Conservation (phyloP, 2,329 filamentous ascomycete genomes). For the Kalmusia sp. region DNA sequence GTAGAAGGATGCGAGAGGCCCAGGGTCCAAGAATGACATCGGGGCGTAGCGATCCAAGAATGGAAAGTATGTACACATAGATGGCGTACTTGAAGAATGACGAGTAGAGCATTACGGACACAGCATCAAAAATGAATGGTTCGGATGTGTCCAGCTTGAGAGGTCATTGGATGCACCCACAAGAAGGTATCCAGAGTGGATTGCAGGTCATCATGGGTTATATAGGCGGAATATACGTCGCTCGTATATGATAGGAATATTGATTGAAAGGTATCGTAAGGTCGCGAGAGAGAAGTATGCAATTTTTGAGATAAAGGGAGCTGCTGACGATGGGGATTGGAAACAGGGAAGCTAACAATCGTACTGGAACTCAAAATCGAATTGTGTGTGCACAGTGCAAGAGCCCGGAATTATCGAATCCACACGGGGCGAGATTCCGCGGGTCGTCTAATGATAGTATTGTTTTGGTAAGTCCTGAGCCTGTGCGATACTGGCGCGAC, state of each 20-base stretch:
- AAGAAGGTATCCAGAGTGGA: not conserved
- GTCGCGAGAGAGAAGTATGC: not conserved
- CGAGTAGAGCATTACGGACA: not conserved
- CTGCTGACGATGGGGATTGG: no score
- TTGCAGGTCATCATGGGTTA: not conserved
- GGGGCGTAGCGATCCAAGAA: not conserved
- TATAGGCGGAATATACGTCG: not conserved
- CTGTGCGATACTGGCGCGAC: not conserved
- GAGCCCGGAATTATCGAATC: not conserved
- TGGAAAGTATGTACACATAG: not conserved
- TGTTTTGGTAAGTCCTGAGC: conserved; percentile 1
- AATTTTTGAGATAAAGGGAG: no score
- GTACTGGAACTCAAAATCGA: not conserved
- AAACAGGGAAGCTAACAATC: not conserved
- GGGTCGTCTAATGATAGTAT: conserved; percentile 2
- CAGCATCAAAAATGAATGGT: not conserved
- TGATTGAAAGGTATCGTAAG: not conserved
- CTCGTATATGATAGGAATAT: no score
- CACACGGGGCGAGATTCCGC: conserved; percentile 1
- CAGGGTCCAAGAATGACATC: not conserved
- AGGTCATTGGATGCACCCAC: not conserved
- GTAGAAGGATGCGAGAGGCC: not conserved
- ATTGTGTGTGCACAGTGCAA: not conserved
- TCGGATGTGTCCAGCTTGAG: not conserved
- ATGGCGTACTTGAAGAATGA: conserved; percentile 4